Base-by-base conservation (phyloP, 768 basidiomycete species). In the Nevesoporus exiguus region DNA sequence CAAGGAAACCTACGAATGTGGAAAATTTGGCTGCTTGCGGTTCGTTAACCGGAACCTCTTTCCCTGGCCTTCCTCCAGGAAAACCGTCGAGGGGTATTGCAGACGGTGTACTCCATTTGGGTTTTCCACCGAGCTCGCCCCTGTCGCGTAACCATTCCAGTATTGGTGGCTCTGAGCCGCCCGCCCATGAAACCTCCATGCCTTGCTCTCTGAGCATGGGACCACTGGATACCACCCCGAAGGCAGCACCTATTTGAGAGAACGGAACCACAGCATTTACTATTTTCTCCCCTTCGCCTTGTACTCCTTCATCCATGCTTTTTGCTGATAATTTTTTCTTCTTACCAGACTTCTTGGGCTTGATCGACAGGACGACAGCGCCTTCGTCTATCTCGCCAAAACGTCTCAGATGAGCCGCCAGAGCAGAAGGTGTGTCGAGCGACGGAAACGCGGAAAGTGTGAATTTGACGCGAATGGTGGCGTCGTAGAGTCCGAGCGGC, bases 231-330 rank as follows among this genome's bases (percentile, higher is more conserved):
- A 92, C 85, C 3, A 83, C 87, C 3, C 83, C 86, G 63, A 90
- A 89, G 3, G 91, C 90, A 39, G 86, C 81, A 1, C 84, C 79
- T 42, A 92, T 84, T 59, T 84, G 85, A 54, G 82, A 80, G 67
- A 92, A 93, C 7, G 88, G 84, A 0, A 91, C 81, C 5, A 89
- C 76, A 0, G 91, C 90, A 7, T 78, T 89, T 1, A 80, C 86
- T 37, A 76, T 76, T 58, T 85, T 91, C 5, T 61, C 58, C 14
- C 57, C 62, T 19, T 60, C 52, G 1, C 45, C 40, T 34, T 81
- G 78, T n/a, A 78, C 75, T 17, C 75, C 73, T 22, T 77, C 75
- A 0, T 78, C 52, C 4, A 21, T 4, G 21, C 25, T 29, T 4
- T 56, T 56, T n/a, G 40, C 57, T 19, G 42, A 34, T 8, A 75